Base-by-base conservation (phyloP, 371 early-diverging fungal genomes). In the Mortierella sp. region DNA sequence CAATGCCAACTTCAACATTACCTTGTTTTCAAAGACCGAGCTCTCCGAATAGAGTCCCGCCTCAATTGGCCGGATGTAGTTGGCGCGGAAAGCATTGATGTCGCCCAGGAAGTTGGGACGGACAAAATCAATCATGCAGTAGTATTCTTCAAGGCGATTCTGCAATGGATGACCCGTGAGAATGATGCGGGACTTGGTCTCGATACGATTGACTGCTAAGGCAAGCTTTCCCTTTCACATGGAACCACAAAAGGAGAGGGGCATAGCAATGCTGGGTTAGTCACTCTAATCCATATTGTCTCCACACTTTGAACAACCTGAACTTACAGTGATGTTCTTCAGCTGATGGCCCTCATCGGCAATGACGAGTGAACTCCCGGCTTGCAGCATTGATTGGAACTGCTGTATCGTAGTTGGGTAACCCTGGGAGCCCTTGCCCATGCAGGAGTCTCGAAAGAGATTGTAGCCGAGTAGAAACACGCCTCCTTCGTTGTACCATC, bases 101-200 rank as follows among this genome's bases (percentile, higher is more conserved):
- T 70, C 62, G 22, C 93, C 92, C 16, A 95, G 70, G 34, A 83
- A 86, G 6, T 81, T 82, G 0, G 92, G 90, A 0, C 78, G 83
- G 31, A 88, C 83, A 70, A 92, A 93, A 53, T 92, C 81, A 14
- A 94, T 81, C 90, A 93, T 91, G 53, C 82, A 83, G 83, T 85
- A 88, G 53, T 89, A 90, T 51, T 86, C 90, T 14, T 79, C 79
- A 51, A 97, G 67, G 43, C 90, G 86, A 67, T 95, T 96, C 68
- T 97, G 97, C 21, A 97, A 77, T 4, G 97, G 97, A 44, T 89
- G 92, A 0, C 96, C 97, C 0, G 96, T 95, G 60, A 97, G 63
- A 59, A 92, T 89, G n/a, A 95, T 80, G 21, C 94, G 82, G 3
- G 85, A 80, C 1, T 61, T 80, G 1, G 92, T 92, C 40, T 69